Conservation (phyloP, 768 basidiomycete species). For the Mycena kentingensis region DNA sequence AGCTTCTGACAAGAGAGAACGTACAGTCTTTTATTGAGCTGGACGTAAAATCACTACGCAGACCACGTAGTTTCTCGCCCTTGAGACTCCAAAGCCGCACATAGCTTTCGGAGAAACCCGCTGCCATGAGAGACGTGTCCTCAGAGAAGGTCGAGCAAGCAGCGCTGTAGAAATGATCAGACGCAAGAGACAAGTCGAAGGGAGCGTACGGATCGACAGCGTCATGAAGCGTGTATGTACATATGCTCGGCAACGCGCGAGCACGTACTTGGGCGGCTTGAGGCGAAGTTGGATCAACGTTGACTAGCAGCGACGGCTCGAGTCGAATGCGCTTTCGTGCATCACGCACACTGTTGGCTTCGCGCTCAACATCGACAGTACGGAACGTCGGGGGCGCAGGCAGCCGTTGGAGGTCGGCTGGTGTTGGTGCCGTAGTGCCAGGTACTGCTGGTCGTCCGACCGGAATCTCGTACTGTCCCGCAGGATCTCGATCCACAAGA, state of each 20-base stretch:
- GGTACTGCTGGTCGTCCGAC: constrained; percentile 51
- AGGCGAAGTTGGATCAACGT: constrained; percentile 57
- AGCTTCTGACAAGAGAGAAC: not conserved
- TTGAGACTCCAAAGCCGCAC: constrained; percentile 94
- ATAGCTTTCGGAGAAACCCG: constrained; percentile 94
- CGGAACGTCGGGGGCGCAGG: constrained; percentile 85
- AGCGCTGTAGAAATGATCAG: constrained; percentile 48
- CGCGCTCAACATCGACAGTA: constrained; percentile 84
- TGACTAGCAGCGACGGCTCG: constrained; percentile 68
- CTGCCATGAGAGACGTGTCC: constrained; percentile 90
- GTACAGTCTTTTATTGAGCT: constrained; percentile 70
- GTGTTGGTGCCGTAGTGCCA: constrained; percentile 64
- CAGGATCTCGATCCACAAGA: constrained; percentile 69
- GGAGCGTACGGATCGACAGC: constrained; percentile 89
- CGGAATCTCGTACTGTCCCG: constrained; percentile 65
- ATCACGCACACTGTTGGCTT: constrained; percentile 88
- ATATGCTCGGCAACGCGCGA: constrained; percentile 85
- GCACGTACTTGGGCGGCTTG: constrained; percentile 61
- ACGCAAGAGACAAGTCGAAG: not conserved
- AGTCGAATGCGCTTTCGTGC: constrained; percentile 89
- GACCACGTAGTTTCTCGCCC: constrained; percentile 80
- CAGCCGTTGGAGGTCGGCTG: constrained; percentile 71
- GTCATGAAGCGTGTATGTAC: constrained; percentile 94
- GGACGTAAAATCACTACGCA: constrained; percentile 73
- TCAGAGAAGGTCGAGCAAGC: constrained; percentile 88